Base-by-base conservation (phyloP, 2,329 filamentous ascomycete genomes). In the Alternaria tenuissima region DNA sequence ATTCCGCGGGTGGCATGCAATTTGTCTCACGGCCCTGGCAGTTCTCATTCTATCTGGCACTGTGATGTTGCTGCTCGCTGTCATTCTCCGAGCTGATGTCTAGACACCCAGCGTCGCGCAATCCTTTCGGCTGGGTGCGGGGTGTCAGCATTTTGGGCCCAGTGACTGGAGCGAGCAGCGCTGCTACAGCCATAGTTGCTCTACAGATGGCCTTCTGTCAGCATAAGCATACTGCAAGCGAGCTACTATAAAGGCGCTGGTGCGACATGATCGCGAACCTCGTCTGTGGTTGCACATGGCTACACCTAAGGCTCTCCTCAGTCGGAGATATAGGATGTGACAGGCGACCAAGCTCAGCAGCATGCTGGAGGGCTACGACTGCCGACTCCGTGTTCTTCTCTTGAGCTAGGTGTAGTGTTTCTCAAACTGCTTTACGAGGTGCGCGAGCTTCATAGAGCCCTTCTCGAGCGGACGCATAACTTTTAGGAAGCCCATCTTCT, bases 141-240 rank as follows among this genome's bases (percentile, higher is more conserved):
- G 32, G 32, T 36, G 4, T 36, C 32, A 7, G 32, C 32, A 36
- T 36, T 36, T 36, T 12, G 32, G 32, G 32, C 4, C 32, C 5
- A 36, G 32, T 7, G 32, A 16, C 14, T 36, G 32, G 32, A 36
- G 32, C 32, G 32, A 36, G 32, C 32, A 36, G 32, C 32, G 32
- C 32, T 36, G 32, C 32, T 7, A 7, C 32, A 36, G 32, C 32
- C 32, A 36, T 36, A 36, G 12, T 36, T 36, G 32, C 32, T 7
- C 7, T 38, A 38, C 16, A 36, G 16, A 49, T 36, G 47, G 22
- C 20, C 8, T 38, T 49, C 47, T 49, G 30, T 49, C 47, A 38
- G 47, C 47, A 49, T 49, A 49, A 49, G 47, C 47, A n/a, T 49
- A 49, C 47, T 49, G 47, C 8, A 22, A 20, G 47, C 28, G 12